Base-by-base conservation (phyloP, 768 basidiomycete genomes). In the Pisolithus albus region DNA sequence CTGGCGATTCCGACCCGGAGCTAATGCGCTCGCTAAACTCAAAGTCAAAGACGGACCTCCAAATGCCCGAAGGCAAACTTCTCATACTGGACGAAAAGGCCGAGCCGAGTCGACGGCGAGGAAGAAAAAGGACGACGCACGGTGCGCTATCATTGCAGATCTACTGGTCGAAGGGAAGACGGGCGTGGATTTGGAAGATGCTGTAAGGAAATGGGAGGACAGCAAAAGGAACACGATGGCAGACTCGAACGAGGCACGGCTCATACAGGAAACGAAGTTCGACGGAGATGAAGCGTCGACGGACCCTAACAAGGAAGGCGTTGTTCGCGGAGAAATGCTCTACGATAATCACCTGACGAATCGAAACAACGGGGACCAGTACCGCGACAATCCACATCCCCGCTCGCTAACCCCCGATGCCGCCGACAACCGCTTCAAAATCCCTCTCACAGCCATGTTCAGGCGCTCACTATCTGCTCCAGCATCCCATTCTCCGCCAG, bases 1-100 rank as follows among this genome's bases (percentile, higher is more conserved):
- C 66, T 91, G 88, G 87, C 74, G 88, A 46, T 91, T 88, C 65
- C 76, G 84, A 46, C 86, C 85, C 4, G 82, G 79, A n/a, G 68
- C 76, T 40, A 76, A 71, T 56, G 73, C 65, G 47, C 67, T 74
- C 47, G 71, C 67, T 46, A 69, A 60, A 56, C 58, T 57, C 45
- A 70, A 68, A 61, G 66, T 74, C 56, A 70, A 72, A 52, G 71
- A 76, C 55, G 69, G 75, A 9, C 69, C 70, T 18, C 64, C 52
- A 7, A 24, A 59, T 28, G 67, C 59, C 50, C 58, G 66, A 56
- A 61, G 56, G 52, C 62, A 70, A 52, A 47, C 58, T 46, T 63
- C 57, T 55, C 69, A 69, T 42, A 38, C 48, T 7, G 65, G 52
- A 10, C 53, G 60, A 43, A 63, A 69, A 59, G 39, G 56, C 58